These are phyloP conservation scores for Chrysoporthe deuterocubensis DNA, from an alignment of 2,329 filamentous ascomycete genomes.

Conservation along the genomic window DNA sequence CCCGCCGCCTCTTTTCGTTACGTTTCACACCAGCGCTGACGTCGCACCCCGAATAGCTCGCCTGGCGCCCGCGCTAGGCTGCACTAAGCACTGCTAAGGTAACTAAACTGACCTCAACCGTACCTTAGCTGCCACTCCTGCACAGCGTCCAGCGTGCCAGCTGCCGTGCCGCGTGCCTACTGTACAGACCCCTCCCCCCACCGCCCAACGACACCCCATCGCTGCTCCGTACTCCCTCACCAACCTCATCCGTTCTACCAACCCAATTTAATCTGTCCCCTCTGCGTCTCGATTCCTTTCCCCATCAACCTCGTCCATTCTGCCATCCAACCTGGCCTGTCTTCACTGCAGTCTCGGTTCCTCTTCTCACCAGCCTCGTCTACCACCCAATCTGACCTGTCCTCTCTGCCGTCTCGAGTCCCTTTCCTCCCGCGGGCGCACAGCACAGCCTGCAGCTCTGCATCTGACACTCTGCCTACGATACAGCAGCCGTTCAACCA, in stretches of 20 bases:
- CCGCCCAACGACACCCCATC: slow-evolving; percentile 10
- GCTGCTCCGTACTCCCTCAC: not conserved
- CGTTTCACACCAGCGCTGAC: not conserved
- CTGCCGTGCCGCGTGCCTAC: too few relatives aligned
- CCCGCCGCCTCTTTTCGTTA: not conserved
- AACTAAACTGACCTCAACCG: not conserved
- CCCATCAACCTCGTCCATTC: too few relatives aligned
- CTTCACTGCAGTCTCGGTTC: too few relatives aligned
- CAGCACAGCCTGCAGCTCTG: not conserved
- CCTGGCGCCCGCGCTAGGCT: not conserved
- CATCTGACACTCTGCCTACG: not conserved
- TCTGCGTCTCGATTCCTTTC: not conserved
- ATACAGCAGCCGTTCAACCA: not conserved
- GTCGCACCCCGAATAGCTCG: not conserved
- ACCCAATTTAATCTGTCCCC: not conserved
- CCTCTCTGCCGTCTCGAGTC: not conserved
- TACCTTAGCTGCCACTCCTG: too few relatives aligned
- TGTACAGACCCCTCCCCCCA: not conserved
- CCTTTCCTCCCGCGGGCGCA: not conserved
- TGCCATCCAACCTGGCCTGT: too few relatives aligned
- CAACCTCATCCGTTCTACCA: not conserved
- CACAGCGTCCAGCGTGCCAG: too few relatives aligned
- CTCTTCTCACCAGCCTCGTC: too few relatives aligned
- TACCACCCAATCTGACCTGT: not conserved
- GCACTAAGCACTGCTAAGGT: too few relatives aligned